phyloP scores from a whole-genome alignment of 768 basidiomycete genomes.

The Suillus spraguei region DNA sequence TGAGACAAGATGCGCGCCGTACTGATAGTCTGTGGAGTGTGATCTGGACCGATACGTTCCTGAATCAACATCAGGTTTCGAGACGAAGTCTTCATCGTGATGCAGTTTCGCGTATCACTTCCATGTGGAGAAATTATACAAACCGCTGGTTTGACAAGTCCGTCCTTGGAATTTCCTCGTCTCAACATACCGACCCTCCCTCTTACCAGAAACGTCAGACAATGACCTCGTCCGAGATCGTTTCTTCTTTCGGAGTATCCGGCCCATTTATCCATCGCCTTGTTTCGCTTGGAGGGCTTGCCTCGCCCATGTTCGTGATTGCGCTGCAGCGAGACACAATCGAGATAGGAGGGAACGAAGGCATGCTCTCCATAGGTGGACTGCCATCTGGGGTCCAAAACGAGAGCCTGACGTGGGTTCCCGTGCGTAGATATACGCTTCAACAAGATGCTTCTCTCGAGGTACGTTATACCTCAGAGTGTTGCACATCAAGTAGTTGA shows the following conservation, averaged over 20 bases:
- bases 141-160: slow-evolving; percentile 24
- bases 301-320: slow-evolving; percentile 53
- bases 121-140: slow-evolving; percentile 17
- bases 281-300: slow-evolving; percentile 38
- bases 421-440: slow-evolving; percentile 55
- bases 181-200: slow-evolving; percentile 5
- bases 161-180: not conserved
- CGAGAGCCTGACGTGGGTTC: slow-evolving; percentile 64
- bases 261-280: slow-evolving; percentile 53
- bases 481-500: not conserved
- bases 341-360: slow-evolving; percentile 68
- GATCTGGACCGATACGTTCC: slow-evolving; percentile 46
- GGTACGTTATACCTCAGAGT: slow-evolving; percentile 38
- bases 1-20: not conserved
- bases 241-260: slow-evolving; percentile 44
- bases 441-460: slow-evolving; percentile 59
- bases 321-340: slow-evolving; percentile 70
- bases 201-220: slow-evolving; percentile 12
- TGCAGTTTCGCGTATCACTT: slow-evolving; percentile 9
- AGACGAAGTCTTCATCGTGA: slow-evolving; percentile 2
- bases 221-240: slow-evolving; percentile 28
- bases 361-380: slow-evolving; percentile 66
- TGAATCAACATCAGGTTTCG: slow-evolving; percentile 17
- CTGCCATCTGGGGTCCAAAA: slow-evolving; percentile 53
- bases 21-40: slow-evolving; percentile 34